Conservation (phyloP, 805 yeast species). For the Zygotorulaspora sp. region DNA sequence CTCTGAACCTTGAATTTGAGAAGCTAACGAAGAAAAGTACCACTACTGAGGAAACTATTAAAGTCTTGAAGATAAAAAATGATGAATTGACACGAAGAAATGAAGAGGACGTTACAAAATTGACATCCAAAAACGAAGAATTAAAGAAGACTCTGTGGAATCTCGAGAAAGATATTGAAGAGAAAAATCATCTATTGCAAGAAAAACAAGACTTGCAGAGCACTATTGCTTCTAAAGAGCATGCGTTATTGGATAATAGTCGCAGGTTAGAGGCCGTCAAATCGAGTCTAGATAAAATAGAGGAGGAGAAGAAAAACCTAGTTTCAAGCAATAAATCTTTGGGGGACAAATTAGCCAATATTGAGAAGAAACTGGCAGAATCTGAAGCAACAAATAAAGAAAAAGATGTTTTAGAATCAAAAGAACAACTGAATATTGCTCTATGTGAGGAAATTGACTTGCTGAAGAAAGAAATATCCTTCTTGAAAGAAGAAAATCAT, state of each 20-base stretch:
- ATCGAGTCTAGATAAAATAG: constrained; percentile 1
- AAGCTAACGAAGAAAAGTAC: neutral
- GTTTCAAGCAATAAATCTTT: constrained; percentile 3
- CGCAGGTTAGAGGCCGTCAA: constrained; percentile 2
- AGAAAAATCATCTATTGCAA: neutral
- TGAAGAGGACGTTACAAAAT: constrained; percentile 9
- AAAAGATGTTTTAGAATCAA: constrained; percentile 2
- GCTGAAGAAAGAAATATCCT: constrained; percentile 6
- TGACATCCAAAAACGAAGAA: constrained; percentile 3
- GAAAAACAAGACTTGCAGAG: constrained; percentile 4
- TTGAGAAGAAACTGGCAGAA: neutral
- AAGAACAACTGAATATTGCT: constrained; percentile 8
- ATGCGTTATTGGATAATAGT: constrained; percentile 1
- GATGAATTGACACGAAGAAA: neutral
- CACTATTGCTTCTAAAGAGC: neutral
- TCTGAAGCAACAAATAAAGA: neutral
- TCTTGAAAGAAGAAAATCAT: constrained; percentile 9
- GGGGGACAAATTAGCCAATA: neutral
- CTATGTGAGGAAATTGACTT: neutral
- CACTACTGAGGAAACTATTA: constrained; percentile 1
- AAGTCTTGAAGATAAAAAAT: neutral
- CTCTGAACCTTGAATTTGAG: neutral
- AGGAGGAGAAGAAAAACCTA: constrained; percentile 1
- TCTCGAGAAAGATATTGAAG: constrained; percentile 1
- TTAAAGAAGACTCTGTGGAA: constrained; percentile 1